These are phyloP conservation scores for Picea glauca DNA, from an alignment of 75 land plant genomes.

Conservation along the genomic window DNA sequence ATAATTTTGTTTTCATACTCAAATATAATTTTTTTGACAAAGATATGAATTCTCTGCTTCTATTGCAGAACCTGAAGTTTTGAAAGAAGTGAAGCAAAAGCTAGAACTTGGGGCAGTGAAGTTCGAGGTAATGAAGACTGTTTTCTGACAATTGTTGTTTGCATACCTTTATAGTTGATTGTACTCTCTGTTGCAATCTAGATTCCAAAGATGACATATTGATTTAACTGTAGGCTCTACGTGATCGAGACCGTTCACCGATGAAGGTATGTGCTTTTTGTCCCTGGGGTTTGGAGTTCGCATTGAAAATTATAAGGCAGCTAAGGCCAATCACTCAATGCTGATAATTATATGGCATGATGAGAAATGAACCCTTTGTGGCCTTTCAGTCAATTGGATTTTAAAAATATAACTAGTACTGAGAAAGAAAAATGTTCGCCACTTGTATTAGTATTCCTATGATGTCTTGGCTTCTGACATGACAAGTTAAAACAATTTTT, in stretches of 20 bases:
- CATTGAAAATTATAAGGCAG: not conserved
- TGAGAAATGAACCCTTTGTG: not conserved
- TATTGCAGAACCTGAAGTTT: constrained; percentile 84
- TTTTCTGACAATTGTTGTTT: not conserved
- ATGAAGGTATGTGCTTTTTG: constrained; percentile 53
- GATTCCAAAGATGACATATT: not conserved
- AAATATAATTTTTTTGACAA: not conserved
- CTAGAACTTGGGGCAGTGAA: constrained; percentile 91
- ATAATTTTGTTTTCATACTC: not conserved
- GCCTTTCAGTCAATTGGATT: not conserved
- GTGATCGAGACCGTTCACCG: constrained; percentile 72
- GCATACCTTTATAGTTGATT: not conserved
- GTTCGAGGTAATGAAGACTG: constrained; percentile 67
- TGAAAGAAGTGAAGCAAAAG: constrained; percentile 92
- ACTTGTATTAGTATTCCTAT: not conserved
- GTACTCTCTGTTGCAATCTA: not conserved
- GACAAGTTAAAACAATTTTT: not conserved
- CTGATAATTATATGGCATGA: not conserved
- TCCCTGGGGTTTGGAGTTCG: not conserved
- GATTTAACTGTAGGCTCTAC: constrained; percentile 50
- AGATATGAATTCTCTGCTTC: constrained; percentile 3
- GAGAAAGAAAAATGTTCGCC: not conserved
- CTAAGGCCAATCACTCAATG: not conserved
- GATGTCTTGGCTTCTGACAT: not conserved
- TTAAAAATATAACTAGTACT: not conserved